Conservation (phyloP, 108 stramenopile species). For the Schizochytrium sp. region DNA sequence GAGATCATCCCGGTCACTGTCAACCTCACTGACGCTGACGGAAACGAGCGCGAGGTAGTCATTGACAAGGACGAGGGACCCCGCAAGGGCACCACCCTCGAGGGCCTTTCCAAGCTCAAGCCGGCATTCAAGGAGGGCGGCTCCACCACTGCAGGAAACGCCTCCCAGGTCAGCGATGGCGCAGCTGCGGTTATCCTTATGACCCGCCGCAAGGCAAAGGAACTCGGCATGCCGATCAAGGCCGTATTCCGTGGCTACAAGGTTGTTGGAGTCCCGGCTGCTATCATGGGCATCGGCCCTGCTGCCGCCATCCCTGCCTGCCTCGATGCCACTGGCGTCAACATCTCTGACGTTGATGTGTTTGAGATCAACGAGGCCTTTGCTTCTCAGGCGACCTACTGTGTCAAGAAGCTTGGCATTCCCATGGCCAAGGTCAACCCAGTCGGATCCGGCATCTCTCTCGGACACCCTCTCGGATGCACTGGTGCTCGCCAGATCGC, state of each 20-base stretch:
- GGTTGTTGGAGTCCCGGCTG: slow-evolving; percentile 89
- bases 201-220: slow-evolving; percentile 81
- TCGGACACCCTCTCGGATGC: slow-evolving; percentile 95
- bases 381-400: slow-evolving; percentile 87
- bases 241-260: slow-evolving; percentile 81
- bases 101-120: slow-evolving; percentile 81
- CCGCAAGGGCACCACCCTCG: slow-evolving; percentile 82
- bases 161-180: slow-evolving; percentile 92
- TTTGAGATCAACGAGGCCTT: slow-evolving; percentile 99
- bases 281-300: slow-evolving; percentile 91
- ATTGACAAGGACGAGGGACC: slow-evolving; percentile 91
- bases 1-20: slow-evolving; percentile 89
- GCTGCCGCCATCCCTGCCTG: slow-evolving; percentile 90
- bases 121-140: slow-evolving; percentile 88
- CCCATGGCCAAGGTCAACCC: slow-evolving; percentile 88
- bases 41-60: slow-evolving; percentile 49
- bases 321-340: slow-evolving; percentile 75
- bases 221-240: slow-evolving; percentile 81
- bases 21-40: slow-evolving; percentile 51
- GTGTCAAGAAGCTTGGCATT: slow-evolving; percentile 79
- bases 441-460: slow-evolving; percentile 94
- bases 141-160: slow-evolving; percentile 91
- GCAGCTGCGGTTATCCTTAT: slow-evolving; percentile 92
- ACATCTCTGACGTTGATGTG: slow-evolving; percentile 85
- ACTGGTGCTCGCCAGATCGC: slow-evolving; percentile 93